Percentiles rank a stretch among this genome's conserved stretches.
These are phyloP conservation scores for Diversispora eburnea DNA, from an alignment of 192 early-diverging fungal species.

Conservation along the genomic window DNA sequence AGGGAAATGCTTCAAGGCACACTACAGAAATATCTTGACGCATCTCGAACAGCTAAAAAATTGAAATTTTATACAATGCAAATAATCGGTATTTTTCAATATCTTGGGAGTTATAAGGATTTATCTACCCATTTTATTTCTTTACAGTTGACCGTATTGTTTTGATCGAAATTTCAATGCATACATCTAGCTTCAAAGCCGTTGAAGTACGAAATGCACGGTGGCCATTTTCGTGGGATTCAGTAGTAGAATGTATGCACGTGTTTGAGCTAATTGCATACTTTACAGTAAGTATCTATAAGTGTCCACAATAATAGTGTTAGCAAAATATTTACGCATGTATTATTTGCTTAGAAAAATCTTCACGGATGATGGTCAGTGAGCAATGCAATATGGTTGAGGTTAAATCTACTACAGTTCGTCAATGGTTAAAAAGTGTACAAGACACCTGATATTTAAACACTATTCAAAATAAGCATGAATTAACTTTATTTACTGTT, in stretches of 20 bases:
- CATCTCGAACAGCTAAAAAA: slow-evolving; percentile 9
- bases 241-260: neutral
- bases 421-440: slow-evolving; percentile 18
- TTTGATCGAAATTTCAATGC: slow-evolving; percentile 16
- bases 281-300: neutral
- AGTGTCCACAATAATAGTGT: slow-evolving; percentile 3
- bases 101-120: slow-evolving; percentile 5
- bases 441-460: too few species aligned
- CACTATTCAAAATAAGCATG: too few species aligned
- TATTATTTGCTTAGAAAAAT: slow-evolving; percentile 21
- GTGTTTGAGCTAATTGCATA: slow-evolving; percentile 20
- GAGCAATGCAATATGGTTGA: slow-evolving; percentile 10
- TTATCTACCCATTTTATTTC: slow-evolving; percentile 7
- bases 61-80: slow-evolving; percentile 21
- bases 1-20: slow-evolving; percentile 11
- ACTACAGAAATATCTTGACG: slow-evolving; percentile 18
- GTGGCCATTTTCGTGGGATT: slow-evolving; percentile 22
- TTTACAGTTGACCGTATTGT: slow-evolving; percentile 17
- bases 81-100: slow-evolving; percentile 19
- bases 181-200: slow-evolving; percentile 15
- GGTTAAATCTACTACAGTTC: slow-evolving; percentile 23
- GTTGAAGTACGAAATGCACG: slow-evolving; percentile 16
- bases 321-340: slow-evolving; percentile 16
- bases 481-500: too few species aligned
- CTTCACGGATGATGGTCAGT: slow-evolving; percentile 9